Base-by-base conservation (phyloP, 2,329 filamentous ascomycete species). In the Botryotinia globosa region DNA sequence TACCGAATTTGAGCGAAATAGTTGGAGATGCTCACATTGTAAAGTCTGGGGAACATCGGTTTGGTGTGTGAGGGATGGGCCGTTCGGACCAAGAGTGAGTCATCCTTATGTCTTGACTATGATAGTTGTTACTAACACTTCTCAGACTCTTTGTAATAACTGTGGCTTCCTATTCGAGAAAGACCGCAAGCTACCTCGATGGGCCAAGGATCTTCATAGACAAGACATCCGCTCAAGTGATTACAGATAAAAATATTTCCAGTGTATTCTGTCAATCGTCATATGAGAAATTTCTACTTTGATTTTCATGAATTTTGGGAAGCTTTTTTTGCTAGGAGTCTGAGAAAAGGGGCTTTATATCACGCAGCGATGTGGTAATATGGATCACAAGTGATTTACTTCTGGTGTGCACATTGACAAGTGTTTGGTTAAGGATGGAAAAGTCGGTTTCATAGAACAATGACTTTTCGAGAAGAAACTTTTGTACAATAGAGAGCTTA, bases 31-130 rank as follows among this genome's bases (percentile, higher is more conserved):
- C 83, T 85, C 86, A 62, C 95, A 98, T 82, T 99, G 96, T 82
- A 87, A 87, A 74, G 90, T 98, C 48, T 95, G 92, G 90, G 96
- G 95, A 25, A 91, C 91, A 66, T 92, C 94, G 42, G 94, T 98
- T 14, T 99, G 96, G 96, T 94, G 93, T 66, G 95, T 98, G 4
- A 87, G 96, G 78, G 94, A 98, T 83, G 96, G 96, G 37, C 96
- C 96, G 22, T 86, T 88, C 71, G 95, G 94, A 71, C 88, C 92
- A 75, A 91, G 93, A 83, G 93, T 96, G 85, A 87, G 92, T 83
- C 62, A 45, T 39, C 66, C 29, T 51, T 37, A 4, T 59, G 73
- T 14, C 71, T 18, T 7, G 18, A 67, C 20, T 68, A 58, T 56
- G 16, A 56, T 7, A 5, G 66, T 54, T 73, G 63, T 70, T 68